These are phyloP conservation scores for Zizania latifolia DNA, from an alignment of 176 grass and related monocot genomes.

Conservation along the genomic window DNA sequence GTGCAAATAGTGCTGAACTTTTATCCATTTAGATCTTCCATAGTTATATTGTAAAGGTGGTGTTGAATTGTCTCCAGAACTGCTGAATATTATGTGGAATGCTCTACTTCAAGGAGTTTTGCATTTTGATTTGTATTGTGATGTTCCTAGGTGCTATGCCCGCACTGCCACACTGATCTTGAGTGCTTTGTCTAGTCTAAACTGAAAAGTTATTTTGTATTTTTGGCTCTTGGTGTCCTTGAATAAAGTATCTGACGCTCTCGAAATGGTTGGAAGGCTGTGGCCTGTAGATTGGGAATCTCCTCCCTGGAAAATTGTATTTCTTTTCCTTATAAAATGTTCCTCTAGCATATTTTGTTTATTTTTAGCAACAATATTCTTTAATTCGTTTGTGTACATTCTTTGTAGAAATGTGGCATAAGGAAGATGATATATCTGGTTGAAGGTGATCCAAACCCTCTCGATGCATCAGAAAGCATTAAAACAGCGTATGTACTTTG, in stretches of 20 bases:
- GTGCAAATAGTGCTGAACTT: not conserved
- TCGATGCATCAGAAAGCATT: constrained; percentile 47
- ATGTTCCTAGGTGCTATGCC: constrained; percentile 2
- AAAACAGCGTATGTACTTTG: constrained; percentile 67
- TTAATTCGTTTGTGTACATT: not conserved
- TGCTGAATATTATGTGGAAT: not conserved
- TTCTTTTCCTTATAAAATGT: not conserved
- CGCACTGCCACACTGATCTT: not conserved
- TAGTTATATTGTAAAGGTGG: not conserved
- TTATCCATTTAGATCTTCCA: not conserved
- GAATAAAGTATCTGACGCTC: not conserved
- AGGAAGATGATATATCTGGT: constrained; percentile 90
- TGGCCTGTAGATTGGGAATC: not conserved
- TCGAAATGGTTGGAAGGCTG: not conserved
- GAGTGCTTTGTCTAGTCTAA: not conserved
- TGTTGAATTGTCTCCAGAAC: not conserved
- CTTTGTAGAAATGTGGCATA: constrained; percentile 64
- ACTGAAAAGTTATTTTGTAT: not conserved
- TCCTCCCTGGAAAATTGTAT: not conserved
- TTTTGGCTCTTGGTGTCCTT: not conserved
- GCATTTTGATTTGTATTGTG: constrained; percentile 10
- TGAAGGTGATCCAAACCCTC: constrained; percentile 62
- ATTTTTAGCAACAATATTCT: constrained; percentile 8
- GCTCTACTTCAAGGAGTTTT: not conserved
- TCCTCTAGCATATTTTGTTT: not conserved